Base-by-base conservation (phyloP, 1,139 yeast genomes). In the Entelexis sorbosivorans region DNA sequence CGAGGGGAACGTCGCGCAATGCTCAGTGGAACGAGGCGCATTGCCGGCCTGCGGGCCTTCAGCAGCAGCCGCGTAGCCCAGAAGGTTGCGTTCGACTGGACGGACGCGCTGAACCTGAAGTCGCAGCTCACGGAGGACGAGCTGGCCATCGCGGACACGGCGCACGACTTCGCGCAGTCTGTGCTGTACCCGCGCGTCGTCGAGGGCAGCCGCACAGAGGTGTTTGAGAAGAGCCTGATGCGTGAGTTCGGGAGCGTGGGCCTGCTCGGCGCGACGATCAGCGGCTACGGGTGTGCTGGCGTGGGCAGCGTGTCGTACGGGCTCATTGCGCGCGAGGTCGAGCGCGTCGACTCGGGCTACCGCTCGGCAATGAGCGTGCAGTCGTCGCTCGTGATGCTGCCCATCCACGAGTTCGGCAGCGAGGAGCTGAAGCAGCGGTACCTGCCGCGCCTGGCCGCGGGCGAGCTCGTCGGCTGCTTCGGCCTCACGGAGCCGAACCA, bases 401-500 rank as follows among this genome's bases (percentile, higher is more conserved):
- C 74, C 19, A 71, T 71, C 53, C 58, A 65, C 52, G 65, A 60
- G 47, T 71, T 71, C 53, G 74, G 74, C 26, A 63, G 72, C 9
- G 64, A 62, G 49, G 74, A 69, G 56, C 72, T 66, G 58, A 71
- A 71, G 62, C 68, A 71, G 48, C 63, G 72, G 20, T 68, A 66
- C 53, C 60, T 71, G 51, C 74, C 75, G 11, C 58, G 57, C 39
- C 65, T 71, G 47, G 73, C 73, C 6, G 59, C 66, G 20, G 74
- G 73, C n/a, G 73, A 71, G 56, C 59, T 70, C 20, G 63, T 71
- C 32, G 74, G 74, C 34, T 69, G 73, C 53, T 71, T 71, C 58
- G 74, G 74, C 6, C 63, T 71, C 19, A 71, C 74, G 14, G 74
- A 71, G 60, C 74, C 74, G 43, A 69, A 71, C 59, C 74, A 71